Base-by-base conservation (phyloP, 768 basidiomycete species). In the Lentinus tigrinus region DNA sequence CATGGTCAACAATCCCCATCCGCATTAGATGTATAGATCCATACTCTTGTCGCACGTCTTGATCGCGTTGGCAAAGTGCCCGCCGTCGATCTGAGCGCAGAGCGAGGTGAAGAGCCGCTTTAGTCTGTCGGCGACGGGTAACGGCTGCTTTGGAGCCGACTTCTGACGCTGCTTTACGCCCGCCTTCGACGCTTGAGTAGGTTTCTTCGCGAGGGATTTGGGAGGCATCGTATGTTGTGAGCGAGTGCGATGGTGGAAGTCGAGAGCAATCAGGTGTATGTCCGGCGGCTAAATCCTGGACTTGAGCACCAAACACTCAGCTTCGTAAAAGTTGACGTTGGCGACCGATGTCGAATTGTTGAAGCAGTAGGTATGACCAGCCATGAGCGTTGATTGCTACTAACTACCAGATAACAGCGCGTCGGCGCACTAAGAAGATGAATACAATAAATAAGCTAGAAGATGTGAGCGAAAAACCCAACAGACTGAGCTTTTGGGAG, bases 31-130 rank as follows among this genome's bases (percentile, higher is more conserved):
- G 31, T 42, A 19, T 19, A 42, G 1, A 24, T 6, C 78, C 85
- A 57, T 66, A 93, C 95, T 89, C 78, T 93, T 94, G 73, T 93
- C 88, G 77, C 92, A 95, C 61, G 94, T 95, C 81, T 88, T 92
- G 68, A 94, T 81, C 26, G 93, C 93, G 66, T 93, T 93, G 43
- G 75, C 73, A 69, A 93, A 87, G 74, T 95, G 86, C 1, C 89
- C 91, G n/a, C 89, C 92, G 61, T 95, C 92, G 65, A 95, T 87
- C 70, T 96, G 95, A 10, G 91, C 89, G 69, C 85, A 88, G 3
- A 97, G 75, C 38, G 91, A 89, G 48, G 82, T 85, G 73, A 90
- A 94, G 51, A 90, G 75, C 17, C 85, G 81, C 66, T 82, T 85
- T 50, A 81, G 62, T 40, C 72, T 65, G 50, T 76, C 76, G 34